A percentile compares a stretch with the other conserved stretches of the same genome.
phyloP scores from a whole-genome alignment of 73 alveolate genomes.

The Paramecium sexaurelia region DNA sequence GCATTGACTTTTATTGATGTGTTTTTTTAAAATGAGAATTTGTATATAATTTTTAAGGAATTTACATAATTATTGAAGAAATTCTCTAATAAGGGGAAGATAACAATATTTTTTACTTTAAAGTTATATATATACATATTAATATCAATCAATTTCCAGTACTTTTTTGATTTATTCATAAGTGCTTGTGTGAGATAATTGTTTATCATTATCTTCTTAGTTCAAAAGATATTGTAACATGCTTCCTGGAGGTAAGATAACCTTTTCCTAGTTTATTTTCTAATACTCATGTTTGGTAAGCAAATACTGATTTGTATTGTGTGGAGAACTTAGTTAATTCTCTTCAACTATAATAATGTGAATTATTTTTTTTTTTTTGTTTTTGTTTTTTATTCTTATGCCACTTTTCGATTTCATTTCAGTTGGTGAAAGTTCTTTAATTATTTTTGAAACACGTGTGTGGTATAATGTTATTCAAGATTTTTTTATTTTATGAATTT shows the following conservation, averaged over 20 bases:
- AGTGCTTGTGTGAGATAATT: background rate
- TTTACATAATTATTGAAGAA: no score
- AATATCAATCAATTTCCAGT: background rate
- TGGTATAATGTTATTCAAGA: background rate
- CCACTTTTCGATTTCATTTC: background rate
- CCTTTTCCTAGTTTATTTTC: background rate
- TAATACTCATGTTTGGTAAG: background rate
- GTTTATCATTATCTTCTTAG: background rate
- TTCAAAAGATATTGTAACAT: background rate
- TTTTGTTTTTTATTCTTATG: background rate
- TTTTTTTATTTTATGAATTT: background rate
- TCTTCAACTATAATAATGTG: background rate
- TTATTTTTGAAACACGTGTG: background rate
- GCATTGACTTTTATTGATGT: no score
- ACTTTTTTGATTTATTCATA: background rate
- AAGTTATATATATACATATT: background rate
- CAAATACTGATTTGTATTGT: conserved; percentile 12
- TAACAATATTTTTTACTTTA: no score
- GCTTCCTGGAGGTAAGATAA: background rate
- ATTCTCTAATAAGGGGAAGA: no score
- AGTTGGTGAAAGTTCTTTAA: background rate
- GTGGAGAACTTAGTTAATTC: background rate
- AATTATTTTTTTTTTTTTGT: background rate
- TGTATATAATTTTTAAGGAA: no score
- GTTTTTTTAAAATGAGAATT: no score